Conservation (phyloP, 1,139 yeast genomes). For the Wickerhamomyces sp. region DNA sequence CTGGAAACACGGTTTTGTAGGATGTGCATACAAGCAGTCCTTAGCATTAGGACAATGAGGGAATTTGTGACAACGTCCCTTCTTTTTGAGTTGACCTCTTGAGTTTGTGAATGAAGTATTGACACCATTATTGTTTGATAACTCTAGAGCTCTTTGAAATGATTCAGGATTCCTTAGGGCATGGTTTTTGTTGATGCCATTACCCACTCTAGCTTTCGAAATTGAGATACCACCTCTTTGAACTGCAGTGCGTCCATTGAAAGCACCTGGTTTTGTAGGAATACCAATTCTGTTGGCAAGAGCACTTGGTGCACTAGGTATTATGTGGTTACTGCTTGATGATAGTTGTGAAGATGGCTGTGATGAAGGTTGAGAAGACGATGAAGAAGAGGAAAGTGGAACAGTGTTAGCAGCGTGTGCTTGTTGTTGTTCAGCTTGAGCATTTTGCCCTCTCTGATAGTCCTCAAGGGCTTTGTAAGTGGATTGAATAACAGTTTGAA, state of each 20-base stretch:
- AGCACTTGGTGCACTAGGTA: not conserved
- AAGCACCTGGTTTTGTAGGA: slow-evolving; percentile 20
- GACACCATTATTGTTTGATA: slow-evolving; percentile 16
- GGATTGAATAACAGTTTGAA: slow-evolving; percentile 40
- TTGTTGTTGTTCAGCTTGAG: slow-evolving; percentile 3
- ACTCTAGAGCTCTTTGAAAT: slow-evolving; percentile 22
- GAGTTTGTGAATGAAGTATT: slow-evolving; percentile 22
- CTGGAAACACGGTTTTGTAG: slow-evolving; percentile 68
- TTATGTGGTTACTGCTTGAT: not conserved
- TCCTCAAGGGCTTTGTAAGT: slow-evolving; percentile 54
- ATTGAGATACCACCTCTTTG: slow-evolving; percentile 7
- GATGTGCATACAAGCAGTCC: slow-evolving; percentile 74
- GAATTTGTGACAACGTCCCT: slow-evolving; percentile 70
- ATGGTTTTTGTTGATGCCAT: slow-evolving; percentile 9
- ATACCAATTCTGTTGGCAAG: slow-evolving; percentile 4
- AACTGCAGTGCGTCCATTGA: slow-evolving; percentile 7
- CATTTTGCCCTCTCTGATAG: slow-evolving; percentile 29
- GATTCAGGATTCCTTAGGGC: slow-evolving; percentile 22
- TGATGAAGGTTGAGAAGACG: not conserved
- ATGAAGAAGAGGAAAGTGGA: not conserved
- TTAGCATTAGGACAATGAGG: slow-evolving; percentile 61
- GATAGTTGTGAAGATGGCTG: not conserved
- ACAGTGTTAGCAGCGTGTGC: too few species aligned
- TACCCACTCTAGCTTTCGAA: slow-evolving; percentile 6
- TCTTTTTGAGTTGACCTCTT: slow-evolving; percentile 32